Percentiles rank a stretch among this genome's conserved stretches.
Evolutionary conservation across 768 basidiomycete genomes (phyloP).

Genomic region (Stropharia rugosoannulata): DNA sequence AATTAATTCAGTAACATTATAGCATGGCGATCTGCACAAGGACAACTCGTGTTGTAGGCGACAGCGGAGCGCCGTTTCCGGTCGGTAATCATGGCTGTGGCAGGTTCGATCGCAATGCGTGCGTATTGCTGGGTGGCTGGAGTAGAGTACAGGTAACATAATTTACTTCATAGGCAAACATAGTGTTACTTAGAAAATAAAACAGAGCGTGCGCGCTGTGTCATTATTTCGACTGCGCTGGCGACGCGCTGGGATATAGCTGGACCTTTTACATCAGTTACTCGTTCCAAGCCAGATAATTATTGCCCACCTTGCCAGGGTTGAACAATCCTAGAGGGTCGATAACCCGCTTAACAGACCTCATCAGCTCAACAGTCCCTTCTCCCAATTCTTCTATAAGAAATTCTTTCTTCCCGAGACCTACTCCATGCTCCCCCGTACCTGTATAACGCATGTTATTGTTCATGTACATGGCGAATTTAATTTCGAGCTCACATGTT

Average conservation of each 20-base stretch:
- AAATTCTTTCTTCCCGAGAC: slow-evolving; percentile 79
- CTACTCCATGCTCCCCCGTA: slow-evolving; percentile 84
- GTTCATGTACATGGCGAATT: background rate
- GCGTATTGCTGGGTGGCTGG: too few species aligned
- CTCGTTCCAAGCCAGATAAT: background rate
- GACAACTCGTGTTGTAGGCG: too few species aligned
- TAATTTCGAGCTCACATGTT: slow-evolving; percentile 50
- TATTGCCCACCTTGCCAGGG: slow-evolving; percentile 68
- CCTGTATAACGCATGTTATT: background rate
- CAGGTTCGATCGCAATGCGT: too few species aligned
- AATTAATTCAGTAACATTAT: too few species aligned
- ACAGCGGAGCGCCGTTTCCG: too few species aligned
- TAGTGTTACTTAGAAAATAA: too few species aligned
- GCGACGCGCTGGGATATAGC: background rate
- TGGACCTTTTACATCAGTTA: background rate
- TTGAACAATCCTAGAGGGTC: slow-evolving; percentile 81
- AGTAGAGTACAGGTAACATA: too few species aligned
- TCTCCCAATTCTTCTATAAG: slow-evolving; percentile 76
- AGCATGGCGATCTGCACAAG: too few species aligned
- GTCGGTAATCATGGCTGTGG: too few species aligned
- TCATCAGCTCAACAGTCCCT: slow-evolving; percentile 85
- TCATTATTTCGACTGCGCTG: too few species aligned
- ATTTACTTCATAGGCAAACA: too few species aligned
- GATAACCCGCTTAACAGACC: slow-evolving; percentile 68
- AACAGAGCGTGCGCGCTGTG: too few species aligned